Conservation (phyloP, 768 basidiomycete species). For the Tylopilus vinaceipallidus region DNA sequence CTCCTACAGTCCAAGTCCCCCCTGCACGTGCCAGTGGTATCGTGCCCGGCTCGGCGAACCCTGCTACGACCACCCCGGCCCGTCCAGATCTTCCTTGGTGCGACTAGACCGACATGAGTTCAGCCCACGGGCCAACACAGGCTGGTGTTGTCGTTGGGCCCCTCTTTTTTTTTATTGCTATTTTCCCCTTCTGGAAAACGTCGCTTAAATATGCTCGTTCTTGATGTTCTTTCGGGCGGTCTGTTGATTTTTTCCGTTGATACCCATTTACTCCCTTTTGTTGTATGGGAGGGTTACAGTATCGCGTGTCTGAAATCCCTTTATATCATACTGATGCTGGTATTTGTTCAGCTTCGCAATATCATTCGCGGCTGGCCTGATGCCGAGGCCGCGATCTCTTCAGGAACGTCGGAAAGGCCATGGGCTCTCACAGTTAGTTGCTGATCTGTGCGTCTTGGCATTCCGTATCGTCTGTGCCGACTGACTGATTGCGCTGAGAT, state of each 20-base stretch:
- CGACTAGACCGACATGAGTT: no score
- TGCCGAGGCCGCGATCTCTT: no score
- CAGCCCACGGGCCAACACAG: conserved; percentile 19
- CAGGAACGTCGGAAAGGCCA: no score
- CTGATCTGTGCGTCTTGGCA: no score
- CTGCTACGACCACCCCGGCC: conserved; percentile 31
- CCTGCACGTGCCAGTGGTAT: conserved; percentile 38
- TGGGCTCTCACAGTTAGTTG: no score
- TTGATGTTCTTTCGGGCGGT: not conserved
- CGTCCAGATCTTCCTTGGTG: conserved; percentile 48
- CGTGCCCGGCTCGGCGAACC: conserved; percentile 26
- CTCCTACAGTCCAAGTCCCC: conserved; percentile 41
- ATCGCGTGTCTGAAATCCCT: no score
- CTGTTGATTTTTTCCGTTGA: conserved; percentile 7
- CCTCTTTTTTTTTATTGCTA: not conserved
- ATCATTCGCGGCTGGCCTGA: no score
- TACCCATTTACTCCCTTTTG: conserved; percentile 25
- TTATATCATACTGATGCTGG: no score
- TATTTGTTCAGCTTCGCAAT: no score
- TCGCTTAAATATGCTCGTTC: conserved; percentile 5
- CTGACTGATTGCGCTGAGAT: no score
- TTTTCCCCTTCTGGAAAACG: not conserved
- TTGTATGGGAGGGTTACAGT: conserved; percentile 9
- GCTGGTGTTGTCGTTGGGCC: conserved; percentile 28
- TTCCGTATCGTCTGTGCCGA: no score